Percentiles rank a stretch among this genome's conserved stretches.
phyloP scores from a whole-genome alignment of 2,329 filamentous ascomycete genomes.

The Sordariomycetes sp. region DNA sequence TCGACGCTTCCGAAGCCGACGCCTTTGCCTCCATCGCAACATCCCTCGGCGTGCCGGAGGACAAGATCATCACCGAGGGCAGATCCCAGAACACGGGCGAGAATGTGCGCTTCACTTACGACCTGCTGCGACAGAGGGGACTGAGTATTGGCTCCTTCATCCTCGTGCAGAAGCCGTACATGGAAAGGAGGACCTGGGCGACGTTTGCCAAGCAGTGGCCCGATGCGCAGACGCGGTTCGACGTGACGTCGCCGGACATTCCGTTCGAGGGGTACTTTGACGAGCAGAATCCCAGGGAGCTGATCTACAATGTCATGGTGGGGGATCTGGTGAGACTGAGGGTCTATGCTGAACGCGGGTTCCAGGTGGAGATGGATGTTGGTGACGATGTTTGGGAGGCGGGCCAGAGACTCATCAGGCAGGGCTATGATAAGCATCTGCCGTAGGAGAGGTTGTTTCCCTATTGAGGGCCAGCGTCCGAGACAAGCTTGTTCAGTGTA shows the following conservation, averaged over 20 bases:
- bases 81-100: slow-evolving; percentile 34
- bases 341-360: slow-evolving; percentile 31
- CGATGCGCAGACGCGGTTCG: slow-evolving; percentile 18
- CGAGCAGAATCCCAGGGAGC: slow-evolving; percentile 26
- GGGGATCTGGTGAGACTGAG: slow-evolving; percentile 32
- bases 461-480: neutral
- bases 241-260: slow-evolving; percentile 30
- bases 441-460: slow-evolving; percentile 9
- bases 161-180: slow-evolving; percentile 38
- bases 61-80: slow-evolving; percentile 28
- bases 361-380: slow-evolving; percentile 32
- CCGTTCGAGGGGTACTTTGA: slow-evolving; percentile 30
- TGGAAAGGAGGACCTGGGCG: slow-evolving; percentile 35
- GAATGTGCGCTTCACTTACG: slow-evolving; percentile 34
- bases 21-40: slow-evolving; percentile 30
- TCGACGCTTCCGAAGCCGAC: slow-evolving; percentile 29
- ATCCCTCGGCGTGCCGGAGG: slow-evolving; percentile 26
- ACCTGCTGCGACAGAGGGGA: slow-evolving; percentile 17
- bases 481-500: slow-evolving; percentile 9
- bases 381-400: slow-evolving; percentile 31
- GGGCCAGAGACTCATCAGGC: slow-evolving; percentile 26
- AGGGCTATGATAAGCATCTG: slow-evolving; percentile 27
- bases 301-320: slow-evolving; percentile 34
- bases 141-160: slow-evolving; percentile 22
- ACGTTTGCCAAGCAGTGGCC: slow-evolving; percentile 39